Base-by-base conservation (phyloP, 805 yeast genomes). In the Yarrowia divulgata region DNA sequence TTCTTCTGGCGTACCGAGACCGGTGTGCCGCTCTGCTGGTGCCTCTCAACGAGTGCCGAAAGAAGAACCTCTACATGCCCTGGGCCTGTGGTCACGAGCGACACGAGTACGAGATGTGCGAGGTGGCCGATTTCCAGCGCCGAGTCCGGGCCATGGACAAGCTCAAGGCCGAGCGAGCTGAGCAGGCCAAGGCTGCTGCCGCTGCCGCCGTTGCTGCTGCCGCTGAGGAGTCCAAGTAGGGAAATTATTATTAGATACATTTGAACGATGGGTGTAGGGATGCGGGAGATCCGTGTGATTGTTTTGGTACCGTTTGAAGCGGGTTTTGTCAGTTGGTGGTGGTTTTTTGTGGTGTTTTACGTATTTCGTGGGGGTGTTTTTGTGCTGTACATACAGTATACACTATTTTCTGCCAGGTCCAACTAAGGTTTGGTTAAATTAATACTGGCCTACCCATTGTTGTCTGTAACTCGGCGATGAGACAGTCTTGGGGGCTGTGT, bases 81-180 rank as follows among this genome's bases (percentile, higher is more conserved):
- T 87, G 90, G 90, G 87, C 85, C 74, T 91, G 97, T 75, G 72
- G 84, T 70, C 89, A 89, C 72, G 91, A 89, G 80, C 87, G 92
- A 77, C 96, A 91, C 74, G 87, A 83, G 50, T 91, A 93, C 83
- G 97, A 91, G 78, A 90, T 90, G 77, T 91, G 97, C 78, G 90
- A 91, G 79, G 89, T 89, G 77, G 79, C 88, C 78, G 97, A 91
- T 77, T 90, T 89, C 81, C 84, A 87, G 77, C 86, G 95, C 81
- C 86, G 97, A 79, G 90, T 89, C 70, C 83, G 87, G 76, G 93
- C 89, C 80, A 82, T 90, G 78, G 85, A 86, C 75, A 83, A 83
- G 70, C 79, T 83, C 73, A 88, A 87, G 77, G 84, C 67, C 35
- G 55, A 62, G 23, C 13, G n/a, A 23, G 23, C 23, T 13, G 55